phyloP scores from a whole-genome alignment of 1,284 basidiomycete species.

The Ganoderma resinaceum region DNA sequence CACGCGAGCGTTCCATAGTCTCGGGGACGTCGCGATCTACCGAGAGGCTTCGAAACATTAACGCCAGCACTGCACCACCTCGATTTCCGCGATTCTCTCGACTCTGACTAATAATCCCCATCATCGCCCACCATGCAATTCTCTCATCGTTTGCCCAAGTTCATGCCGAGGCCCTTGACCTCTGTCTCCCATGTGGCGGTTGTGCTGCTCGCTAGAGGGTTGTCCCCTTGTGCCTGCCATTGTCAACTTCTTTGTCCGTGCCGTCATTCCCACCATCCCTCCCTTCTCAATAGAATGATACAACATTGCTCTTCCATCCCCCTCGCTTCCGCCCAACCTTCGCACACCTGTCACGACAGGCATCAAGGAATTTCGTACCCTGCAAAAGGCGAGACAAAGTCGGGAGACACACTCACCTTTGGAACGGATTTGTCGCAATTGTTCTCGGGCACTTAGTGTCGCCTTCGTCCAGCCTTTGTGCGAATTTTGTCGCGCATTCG shows the following conservation, averaged over 20 bases:
- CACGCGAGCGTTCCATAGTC: conserved; percentile 11
- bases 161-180: not conserved
- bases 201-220: not conserved
- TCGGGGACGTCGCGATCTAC: conserved; percentile 28
- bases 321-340: not conserved
- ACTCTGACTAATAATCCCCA: conserved; percentile 16
- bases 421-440: too few relatives aligned
- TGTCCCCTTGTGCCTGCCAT: conserved; percentile 2
- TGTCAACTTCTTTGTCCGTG: not conserved
- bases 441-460: too few relatives aligned
- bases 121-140: not conserved
- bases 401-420: too few relatives aligned
- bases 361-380: too few relatives aligned
- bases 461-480: too few relatives aligned
- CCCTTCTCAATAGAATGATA: not conserved
- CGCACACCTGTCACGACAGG: not conserved
- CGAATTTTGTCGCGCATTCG: too few relatives aligned
- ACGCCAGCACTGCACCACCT: conserved; percentile 17
- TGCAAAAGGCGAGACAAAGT: too few relatives aligned
- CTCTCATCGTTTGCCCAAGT: too few relatives aligned
- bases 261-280: not conserved
- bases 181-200: not conserved
- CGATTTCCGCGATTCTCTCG: conserved; percentile 29
- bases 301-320: not conserved
- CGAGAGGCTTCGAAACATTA: conserved; percentile 16